These are phyloP conservation scores for Rusavskia elegans DNA, from an alignment of 495 filamentous ascomycete species.

Conservation along the genomic window DNA sequence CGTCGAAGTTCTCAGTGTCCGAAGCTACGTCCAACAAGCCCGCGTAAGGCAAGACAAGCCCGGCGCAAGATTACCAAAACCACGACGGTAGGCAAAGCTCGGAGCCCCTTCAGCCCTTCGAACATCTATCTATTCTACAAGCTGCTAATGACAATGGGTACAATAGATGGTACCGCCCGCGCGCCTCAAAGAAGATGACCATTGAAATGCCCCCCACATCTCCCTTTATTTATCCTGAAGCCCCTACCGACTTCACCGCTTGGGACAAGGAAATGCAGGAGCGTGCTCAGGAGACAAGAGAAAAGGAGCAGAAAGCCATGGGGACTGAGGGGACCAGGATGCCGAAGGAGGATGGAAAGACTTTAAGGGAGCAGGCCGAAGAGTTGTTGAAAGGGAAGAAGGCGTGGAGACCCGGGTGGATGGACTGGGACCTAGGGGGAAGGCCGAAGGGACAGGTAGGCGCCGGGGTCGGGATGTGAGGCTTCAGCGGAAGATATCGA, in stretches of 20 bases:
- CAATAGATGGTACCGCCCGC: conserved; percentile 29
- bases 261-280: conserved; percentile 28
- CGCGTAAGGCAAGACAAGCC: conserved; percentile 28
- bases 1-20: conserved; percentile 39
- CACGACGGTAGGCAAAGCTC: conserved; percentile 8
- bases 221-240: conserved; percentile 58
- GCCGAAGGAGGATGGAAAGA: conserved; percentile 3
- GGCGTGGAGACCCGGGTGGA: conserved; percentile 8
- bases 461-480: background rate
- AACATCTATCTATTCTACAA: background rate
- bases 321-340: conserved; percentile 6
- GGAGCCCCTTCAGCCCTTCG: background rate
- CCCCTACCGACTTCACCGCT: conserved; percentile 29
- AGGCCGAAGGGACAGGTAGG: background rate
- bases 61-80: conserved; percentile 4
- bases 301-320: background rate
- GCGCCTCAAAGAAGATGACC: conserved; percentile 58
- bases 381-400: conserved; percentile 9
- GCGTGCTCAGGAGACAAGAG: conserved; percentile 22
- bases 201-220: conserved; percentile 38
- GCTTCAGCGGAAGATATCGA: background rate
- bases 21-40: conserved; percentile 51
- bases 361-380: conserved; percentile 7
- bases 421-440: conserved; percentile 1
- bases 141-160: background rate